Evolutionary conservation across 495 filamentous ascomycete genomes (phyloP).

Genomic region (Astrothelium subdiscretum): DNA sequence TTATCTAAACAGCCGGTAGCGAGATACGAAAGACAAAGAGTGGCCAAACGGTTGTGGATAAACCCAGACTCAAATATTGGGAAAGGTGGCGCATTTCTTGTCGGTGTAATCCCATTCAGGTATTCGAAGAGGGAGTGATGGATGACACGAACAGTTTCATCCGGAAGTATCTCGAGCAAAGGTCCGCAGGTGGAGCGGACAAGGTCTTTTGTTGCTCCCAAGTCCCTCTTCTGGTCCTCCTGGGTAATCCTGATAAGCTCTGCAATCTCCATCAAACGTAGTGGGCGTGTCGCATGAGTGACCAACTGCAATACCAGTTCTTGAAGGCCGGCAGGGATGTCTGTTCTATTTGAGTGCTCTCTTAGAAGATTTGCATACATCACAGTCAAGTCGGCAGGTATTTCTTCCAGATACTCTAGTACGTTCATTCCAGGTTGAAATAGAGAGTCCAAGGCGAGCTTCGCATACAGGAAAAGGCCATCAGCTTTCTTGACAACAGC

Average conservation of each 20-base stretch:
- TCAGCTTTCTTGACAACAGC: conserved; percentile 17
- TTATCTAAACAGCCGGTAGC: neutral
- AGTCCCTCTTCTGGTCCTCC: conserved; percentile 2
- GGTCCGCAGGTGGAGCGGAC: conserved; percentile 35
- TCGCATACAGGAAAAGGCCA: conserved; percentile 36
- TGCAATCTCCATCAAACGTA: conserved; percentile 40
- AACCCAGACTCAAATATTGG: conserved; percentile 21
- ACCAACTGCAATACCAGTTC: conserved; percentile 35
- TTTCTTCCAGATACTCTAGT: conserved; percentile 15
- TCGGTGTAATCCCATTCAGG: conserved; percentile 19
- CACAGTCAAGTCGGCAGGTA: conserved; percentile 32
- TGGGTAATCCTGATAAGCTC: conserved; percentile 18
- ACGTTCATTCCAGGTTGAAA: conserved; percentile 18
- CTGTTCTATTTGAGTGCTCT: conserved; percentile 30
- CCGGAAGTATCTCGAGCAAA: conserved; percentile 37
- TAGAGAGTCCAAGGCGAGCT: conserved; percentile 36
- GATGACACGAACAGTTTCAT: conserved; percentile 39
- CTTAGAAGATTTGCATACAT: conserved; percentile 37
- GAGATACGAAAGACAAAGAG: conserved; percentile 5
- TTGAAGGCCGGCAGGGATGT: conserved; percentile 32
- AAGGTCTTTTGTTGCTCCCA: conserved; percentile 22
- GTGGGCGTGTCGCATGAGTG: conserved; percentile 38
- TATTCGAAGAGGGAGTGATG: conserved; percentile 48
- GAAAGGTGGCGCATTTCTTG: conserved; percentile 6
- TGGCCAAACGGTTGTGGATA: conserved; percentile 22